Evolutionary conservation across 2,329 filamentous ascomycete species (phyloP).

Genomic region (Lasiodiplodia citricola): DNA sequence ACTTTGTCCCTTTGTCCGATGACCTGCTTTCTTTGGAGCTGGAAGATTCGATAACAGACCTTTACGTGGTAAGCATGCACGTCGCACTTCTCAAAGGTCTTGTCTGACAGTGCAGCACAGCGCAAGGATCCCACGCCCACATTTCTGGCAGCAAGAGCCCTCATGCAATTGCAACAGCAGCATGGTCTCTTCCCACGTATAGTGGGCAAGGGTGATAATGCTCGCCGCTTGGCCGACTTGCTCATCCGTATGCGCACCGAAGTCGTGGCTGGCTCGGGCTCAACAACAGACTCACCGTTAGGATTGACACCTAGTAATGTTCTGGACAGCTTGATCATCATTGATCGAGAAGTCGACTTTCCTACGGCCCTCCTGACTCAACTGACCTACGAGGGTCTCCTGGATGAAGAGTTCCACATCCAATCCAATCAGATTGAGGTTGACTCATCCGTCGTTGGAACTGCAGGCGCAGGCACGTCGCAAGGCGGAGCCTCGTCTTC

Average conservation of each 20-base stretch:
- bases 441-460: slow-evolving; percentile 85
- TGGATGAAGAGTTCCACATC: slow-evolving; percentile 93
- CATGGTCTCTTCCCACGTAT: slow-evolving; percentile 95
- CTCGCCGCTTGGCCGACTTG: slow-evolving; percentile 84
- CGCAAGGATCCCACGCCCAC: slow-evolving; percentile 90
- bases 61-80: slow-evolving; percentile 71
- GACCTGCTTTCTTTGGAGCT: slow-evolving; percentile 92
- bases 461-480: slow-evolving; percentile 62
- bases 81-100: not conserved
- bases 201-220: slow-evolving; percentile 93
- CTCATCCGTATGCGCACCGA: slow-evolving; percentile 92
- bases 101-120: slow-evolving; percentile 44
- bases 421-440: slow-evolving; percentile 92
- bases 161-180: slow-evolving; percentile 92
- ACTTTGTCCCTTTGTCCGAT: slow-evolving; percentile 89
- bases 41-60: slow-evolving; percentile 81
- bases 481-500: slow-evolving; percentile 53
- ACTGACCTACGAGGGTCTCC: slow-evolving; percentile 92
- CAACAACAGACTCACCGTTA: slow-evolving; percentile 57
- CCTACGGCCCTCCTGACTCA: slow-evolving; percentile 92
- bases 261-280: slow-evolving; percentile 73
- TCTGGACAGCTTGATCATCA: slow-evolving; percentile 89
- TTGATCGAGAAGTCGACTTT: slow-evolving; percentile 94
- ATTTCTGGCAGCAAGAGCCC: slow-evolving; percentile 84
- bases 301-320: slow-evolving; percentile 83